These are phyloP conservation scores for Xylariales sp. DNA, from an alignment of 2,329 filamentous ascomycete species.

Conservation along the genomic window DNA sequence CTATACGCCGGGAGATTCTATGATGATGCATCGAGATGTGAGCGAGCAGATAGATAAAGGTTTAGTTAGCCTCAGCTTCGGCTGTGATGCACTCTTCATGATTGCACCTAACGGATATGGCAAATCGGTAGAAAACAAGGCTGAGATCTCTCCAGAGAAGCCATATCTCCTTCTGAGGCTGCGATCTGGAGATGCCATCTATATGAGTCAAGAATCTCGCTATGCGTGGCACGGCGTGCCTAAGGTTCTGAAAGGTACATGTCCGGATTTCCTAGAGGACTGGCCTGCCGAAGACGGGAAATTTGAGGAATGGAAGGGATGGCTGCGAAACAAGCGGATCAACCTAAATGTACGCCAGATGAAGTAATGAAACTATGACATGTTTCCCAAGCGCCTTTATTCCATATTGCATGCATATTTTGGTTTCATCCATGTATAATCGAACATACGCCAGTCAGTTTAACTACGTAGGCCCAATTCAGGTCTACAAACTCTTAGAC, in stretches of 20 bases:
- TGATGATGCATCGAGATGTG: constrained; percentile 94
- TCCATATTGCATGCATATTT: background rate
- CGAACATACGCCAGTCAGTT: background rate
- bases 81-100: constrained; percentile 91
- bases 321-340: constrained; percentile 88
- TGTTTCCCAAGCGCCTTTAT: background rate
- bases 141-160: constrained; percentile 51
- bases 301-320: constrained; percentile 80
- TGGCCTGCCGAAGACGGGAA: constrained; percentile 75
- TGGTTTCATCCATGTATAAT: background rate
- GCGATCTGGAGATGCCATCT: constrained; percentile 86
- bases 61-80: constrained; percentile 86
- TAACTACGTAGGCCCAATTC: background rate
- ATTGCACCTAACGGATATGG: constrained; percentile 69
- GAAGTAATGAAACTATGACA: constrained; percentile 59
- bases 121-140: constrained; percentile 20
- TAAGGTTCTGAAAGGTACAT: constrained; percentile 82
- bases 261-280: constrained; percentile 76
- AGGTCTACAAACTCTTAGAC: background rate
- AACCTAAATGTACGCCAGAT: constrained; percentile 96
- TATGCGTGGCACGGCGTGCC: constrained; percentile 98
- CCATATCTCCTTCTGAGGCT: constrained; percentile 72
- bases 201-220: constrained; percentile 84
- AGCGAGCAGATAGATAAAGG: constrained; percentile 84
- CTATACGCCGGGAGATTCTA: constrained; percentile 88